Base-by-base conservation (phyloP, 805 yeast species). In the Ogataea angusta region DNA sequence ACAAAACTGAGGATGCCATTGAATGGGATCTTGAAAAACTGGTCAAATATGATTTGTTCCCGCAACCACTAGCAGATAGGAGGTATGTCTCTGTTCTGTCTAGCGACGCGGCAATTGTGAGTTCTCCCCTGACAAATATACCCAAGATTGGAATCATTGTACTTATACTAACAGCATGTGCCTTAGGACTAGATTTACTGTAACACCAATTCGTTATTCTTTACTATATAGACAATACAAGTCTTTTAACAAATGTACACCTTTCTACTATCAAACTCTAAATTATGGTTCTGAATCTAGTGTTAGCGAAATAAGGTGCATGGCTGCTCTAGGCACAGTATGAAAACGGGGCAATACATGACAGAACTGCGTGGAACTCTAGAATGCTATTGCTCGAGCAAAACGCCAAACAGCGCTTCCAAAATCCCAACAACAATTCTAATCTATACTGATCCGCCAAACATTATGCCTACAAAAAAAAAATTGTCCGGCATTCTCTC, bases 81-180 rank as follows among this genome's bases (percentile, higher is more conserved):
- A 64, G 70, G 55, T 85, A 70, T 61, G 84, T 85, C 73, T 77
- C 69, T 86, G 84, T 69, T 82, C 90, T 70, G 30, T 40, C 48
- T 13, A 35, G 16, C 15, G 36, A 35, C 9, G 36, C 41, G 10
- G 19, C 27, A 12, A 22, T 34, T 12, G 54, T 46, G 48, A 46
- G 51, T 43, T 36, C 8, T 38, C 37, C 46, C 45, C 32, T 14
- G 23, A 21, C 9, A 14, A n/a, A 15, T 5, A 10, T 43, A 16
- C 19, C 34, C 19, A 29, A 18, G 24, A 6, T n/a, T 15, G 38
- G 27, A 19, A 14, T 27, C 15, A 18, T 38, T 14, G 27, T 29
- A 17, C 34, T 29, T 15, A 16, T 50, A 46, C 50, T 43, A 45
- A 44, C 48, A 15, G n/a, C 33, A 10, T 22, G 21, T 17, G 13